phyloP scores from a whole-genome alignment of 805 yeast genomes.

The Pichia nanzhaoensis region DNA sequence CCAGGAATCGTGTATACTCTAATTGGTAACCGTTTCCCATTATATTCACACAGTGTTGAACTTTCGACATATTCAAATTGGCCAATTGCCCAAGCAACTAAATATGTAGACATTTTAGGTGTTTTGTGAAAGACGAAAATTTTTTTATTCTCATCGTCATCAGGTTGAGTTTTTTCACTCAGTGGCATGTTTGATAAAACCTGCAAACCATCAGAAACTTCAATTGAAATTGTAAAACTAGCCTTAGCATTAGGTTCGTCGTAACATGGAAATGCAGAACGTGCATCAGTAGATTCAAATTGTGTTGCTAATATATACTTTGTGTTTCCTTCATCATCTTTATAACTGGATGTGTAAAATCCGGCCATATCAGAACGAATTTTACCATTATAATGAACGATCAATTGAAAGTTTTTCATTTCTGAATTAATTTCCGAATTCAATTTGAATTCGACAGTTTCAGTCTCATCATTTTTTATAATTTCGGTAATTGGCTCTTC shows the following conservation, averaged over 20 bases:
- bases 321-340: slow-evolving; percentile 30
- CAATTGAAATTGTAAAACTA: slow-evolving; percentile 41
- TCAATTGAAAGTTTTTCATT: slow-evolving; percentile 24
- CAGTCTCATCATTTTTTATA: slow-evolving; percentile 37
- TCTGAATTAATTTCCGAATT: slow-evolving; percentile 24
- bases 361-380: slow-evolving; percentile 53
- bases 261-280: slow-evolving; percentile 52
- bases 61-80: slow-evolving; percentile 48
- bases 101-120: slow-evolving; percentile 50
- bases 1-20: slow-evolving; percentile 50
- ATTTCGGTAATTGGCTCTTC: slow-evolving; percentile 21
- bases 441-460: slow-evolving; percentile 57
- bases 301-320: slow-evolving; percentile 45
- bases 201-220: slow-evolving; percentile 28
- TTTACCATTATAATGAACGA: slow-evolving; percentile 34
- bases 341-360: slow-evolving; percentile 43
- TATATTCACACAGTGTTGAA: slow-evolving; percentile 34
- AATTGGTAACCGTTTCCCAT: slow-evolving; percentile 39
- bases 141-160: slow-evolving; percentile 11
- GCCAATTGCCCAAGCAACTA: slow-evolving; percentile 54
- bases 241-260: slow-evolving; percentile 55
- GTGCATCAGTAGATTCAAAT: slow-evolving; percentile 53
- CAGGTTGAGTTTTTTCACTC: not conserved
- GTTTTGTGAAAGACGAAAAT: slow-evolving; percentile 38
- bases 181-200: slow-evolving; percentile 46